A percentile compares a stretch with the other conserved stretches of the same genome.
These are phyloP conservation scores for Candida sp. DNA, from an alignment of 1,139 yeast genomes.

Conservation along the genomic window DNA sequence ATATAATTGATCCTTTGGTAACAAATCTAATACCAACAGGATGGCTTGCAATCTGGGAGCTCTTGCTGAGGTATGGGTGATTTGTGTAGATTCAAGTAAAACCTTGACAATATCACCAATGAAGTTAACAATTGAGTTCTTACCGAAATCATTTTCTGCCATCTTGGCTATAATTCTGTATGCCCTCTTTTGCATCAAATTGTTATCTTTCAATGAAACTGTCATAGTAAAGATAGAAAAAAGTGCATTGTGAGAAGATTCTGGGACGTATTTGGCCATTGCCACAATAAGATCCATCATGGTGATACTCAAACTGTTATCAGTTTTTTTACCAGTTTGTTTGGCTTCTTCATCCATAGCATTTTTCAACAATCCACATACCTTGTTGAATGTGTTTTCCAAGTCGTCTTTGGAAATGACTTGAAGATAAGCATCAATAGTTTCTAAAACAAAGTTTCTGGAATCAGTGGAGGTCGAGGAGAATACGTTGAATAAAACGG, in stretches of 20 bases:
- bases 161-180: slow-evolving; percentile 76
- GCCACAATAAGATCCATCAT: slow-evolving; percentile 90
- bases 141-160: slow-evolving; percentile 68
- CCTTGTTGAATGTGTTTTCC: slow-evolving; percentile 77
- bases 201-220: slow-evolving; percentile 50
- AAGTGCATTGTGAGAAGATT: slow-evolving; percentile 65
- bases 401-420: slow-evolving; percentile 69
- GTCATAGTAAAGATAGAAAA: slow-evolving; percentile 75
- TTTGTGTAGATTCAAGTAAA: slow-evolving; percentile 54
- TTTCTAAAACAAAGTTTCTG: slow-evolving; percentile 79
- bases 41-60: slow-evolving; percentile 77
- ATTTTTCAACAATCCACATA: slow-evolving; percentile 71
- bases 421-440: slow-evolving; percentile 76
- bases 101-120: slow-evolving; percentile 59
- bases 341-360: slow-evolving; percentile 65
- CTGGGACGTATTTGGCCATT: slow-evolving; percentile 81
- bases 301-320: slow-evolving; percentile 66
- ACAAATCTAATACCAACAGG: slow-evolving; percentile 51
- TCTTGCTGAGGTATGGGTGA: slow-evolving; percentile 72
- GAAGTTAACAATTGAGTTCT: slow-evolving; percentile 45
- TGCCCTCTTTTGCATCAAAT: slow-evolving; percentile 83
- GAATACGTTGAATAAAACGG: slow-evolving; percentile 88
- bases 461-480: slow-evolving; percentile 82
- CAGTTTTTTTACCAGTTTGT: slow-evolving; percentile 15
- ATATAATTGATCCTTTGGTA: slow-evolving; percentile 62